phyloP scores from a whole-genome alignment of 2,329 filamentous ascomycete genomes.

The Penicillium sclerotiorum region DNA sequence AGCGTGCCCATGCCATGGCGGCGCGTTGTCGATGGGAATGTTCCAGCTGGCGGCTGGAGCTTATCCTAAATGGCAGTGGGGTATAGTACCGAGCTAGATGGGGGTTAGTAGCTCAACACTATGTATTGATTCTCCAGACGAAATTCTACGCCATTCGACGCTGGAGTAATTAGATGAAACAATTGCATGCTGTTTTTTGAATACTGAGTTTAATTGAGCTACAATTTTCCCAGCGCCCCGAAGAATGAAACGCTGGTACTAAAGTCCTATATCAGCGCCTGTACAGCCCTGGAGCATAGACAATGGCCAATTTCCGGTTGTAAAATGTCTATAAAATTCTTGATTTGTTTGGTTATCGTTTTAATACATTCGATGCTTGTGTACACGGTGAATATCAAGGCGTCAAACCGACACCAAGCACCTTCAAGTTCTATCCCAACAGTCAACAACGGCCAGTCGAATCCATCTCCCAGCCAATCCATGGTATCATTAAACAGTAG shows the following conservation, averaged over 20 bases:
- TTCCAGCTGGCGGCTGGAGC: constrained; percentile 23
- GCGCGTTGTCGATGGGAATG: constrained; percentile 14
- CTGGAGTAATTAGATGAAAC: too few species aligned
- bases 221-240: too few species aligned
- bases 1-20: constrained; percentile 37
- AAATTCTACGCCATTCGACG: too few species aligned
- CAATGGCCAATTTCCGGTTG: too few species aligned
- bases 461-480: constrained; percentile 16
- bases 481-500: constrained; percentile 29
- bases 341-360: background rate
- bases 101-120: too few species aligned
- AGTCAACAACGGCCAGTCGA: constrained; percentile 4
- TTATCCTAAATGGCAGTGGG: background rate
- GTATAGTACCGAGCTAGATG: background rate
- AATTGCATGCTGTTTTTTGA: too few species aligned
- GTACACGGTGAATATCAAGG: background rate
- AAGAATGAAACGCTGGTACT: background rate
- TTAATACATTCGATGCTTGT: constrained; percentile 1
- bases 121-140: too few species aligned
- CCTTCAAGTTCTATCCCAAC: background rate
- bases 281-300: too few species aligned
- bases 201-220: too few species aligned
- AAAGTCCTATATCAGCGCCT: too few species aligned
- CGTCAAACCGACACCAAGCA: background rate
- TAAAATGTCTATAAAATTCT: background rate